A percentile compares a stretch with the other conserved stretches of the same genome.
These are phyloP conservation scores for Kwoniella newhampshirensis DNA, from an alignment of 768 basidiomycete species.

Conservation along the genomic window DNA sequence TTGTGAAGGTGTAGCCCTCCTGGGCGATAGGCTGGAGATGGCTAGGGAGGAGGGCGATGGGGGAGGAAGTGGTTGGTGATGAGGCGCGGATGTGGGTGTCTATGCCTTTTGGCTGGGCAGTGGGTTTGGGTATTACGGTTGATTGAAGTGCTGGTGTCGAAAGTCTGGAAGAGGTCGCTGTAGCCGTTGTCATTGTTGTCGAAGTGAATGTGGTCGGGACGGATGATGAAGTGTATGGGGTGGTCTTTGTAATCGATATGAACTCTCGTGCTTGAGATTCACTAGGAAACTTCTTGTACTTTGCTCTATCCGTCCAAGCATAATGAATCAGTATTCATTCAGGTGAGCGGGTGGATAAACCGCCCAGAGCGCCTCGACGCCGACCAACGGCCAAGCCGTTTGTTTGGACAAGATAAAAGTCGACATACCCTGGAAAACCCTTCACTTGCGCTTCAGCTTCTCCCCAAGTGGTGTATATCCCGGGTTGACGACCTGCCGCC, in stretches of 20 bases:
- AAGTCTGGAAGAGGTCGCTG: conserved; percentile 1
- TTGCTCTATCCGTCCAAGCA: conserved; percentile 59
- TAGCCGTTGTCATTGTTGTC: conserved; percentile 8
- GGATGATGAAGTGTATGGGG: conserved; percentile 4
- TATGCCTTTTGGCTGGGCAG: conserved; percentile 12
- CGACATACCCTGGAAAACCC: conserved; percentile 58
- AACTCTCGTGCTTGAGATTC: conserved; percentile 64
- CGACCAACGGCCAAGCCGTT: background rate
- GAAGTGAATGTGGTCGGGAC: conserved; percentile 16
- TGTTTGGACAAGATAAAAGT: background rate
- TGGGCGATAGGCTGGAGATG: conserved; percentile 12
- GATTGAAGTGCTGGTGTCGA: background rate
- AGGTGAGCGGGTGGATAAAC: background rate
- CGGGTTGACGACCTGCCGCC: conserved; percentile 62
- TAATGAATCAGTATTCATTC: conserved; percentile 3
- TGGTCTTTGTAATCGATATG: conserved; percentile 34
- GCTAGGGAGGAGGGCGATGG: conserved; percentile 13
- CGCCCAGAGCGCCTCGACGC: too few relatives aligned
- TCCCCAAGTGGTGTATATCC: conserved; percentile 71
- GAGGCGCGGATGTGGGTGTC: conserved; percentile 20
- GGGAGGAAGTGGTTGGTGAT: conserved; percentile 21
- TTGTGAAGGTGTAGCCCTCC: conserved; percentile 38
- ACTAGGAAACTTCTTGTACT: conserved; percentile 67
- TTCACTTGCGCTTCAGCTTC: conserved; percentile 71
- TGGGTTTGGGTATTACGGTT: conserved; percentile 13